A percentile compares a stretch with the other conserved stretches of the same genome.
Conservation (phyloP, 441 rosid genomes). For the Sinapis alba region DNA sequence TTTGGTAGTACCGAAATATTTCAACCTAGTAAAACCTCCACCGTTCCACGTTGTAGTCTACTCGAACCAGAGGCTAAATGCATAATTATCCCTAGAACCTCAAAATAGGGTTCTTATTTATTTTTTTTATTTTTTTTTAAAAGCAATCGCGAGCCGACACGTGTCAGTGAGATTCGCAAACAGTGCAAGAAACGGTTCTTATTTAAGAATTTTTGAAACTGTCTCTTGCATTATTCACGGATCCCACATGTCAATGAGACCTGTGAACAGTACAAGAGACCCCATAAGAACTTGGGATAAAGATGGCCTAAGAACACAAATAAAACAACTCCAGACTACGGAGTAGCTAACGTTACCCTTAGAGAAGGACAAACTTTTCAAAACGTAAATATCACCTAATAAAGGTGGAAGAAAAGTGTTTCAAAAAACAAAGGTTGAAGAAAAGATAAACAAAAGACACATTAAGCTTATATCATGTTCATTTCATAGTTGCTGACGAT, state of each 20-base stretch:
- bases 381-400: not conserved
- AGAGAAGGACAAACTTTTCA: no score
- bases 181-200: no score
- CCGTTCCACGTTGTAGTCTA: not conserved
- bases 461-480: not conserved
- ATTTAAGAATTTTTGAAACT: no score
- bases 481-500: not conserved
- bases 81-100: no score
- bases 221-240: no score
- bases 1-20: not conserved
- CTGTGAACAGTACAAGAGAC: no score
- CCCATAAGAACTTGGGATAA: no score
- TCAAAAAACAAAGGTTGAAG: not conserved
- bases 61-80: not conserved
- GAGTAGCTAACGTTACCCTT: not conserved
- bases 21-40: not conserved
- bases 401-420: not conserved
- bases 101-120: no score
- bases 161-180: no score
- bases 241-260: no score
- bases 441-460: not conserved
- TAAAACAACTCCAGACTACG: not conserved
- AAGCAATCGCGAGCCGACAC: no score
- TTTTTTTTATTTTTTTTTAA: no score
- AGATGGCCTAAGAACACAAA: not conserved